phyloP scores from a whole-genome alignment of 257 asterid species.

The Salvia rosmarinus region DNA sequence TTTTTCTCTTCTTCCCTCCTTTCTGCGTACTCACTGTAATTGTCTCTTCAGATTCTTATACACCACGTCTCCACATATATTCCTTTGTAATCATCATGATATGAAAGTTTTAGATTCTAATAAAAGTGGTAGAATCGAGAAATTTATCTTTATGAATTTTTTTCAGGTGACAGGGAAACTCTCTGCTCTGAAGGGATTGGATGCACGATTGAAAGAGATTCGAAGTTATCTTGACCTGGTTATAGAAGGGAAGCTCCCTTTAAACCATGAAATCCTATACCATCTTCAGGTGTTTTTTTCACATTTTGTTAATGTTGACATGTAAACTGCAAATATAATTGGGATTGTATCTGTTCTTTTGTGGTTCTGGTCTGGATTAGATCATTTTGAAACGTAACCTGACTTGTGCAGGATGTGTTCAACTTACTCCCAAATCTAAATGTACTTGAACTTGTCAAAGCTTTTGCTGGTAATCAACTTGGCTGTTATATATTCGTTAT shows the following conservation, averaged over 20 bases:
- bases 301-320: background rate
- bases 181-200: constrained; percentile 92
- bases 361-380: background rate
- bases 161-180: constrained; percentile 92
- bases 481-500: background rate
- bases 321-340: background rate
- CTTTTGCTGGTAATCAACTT: constrained; percentile 70
- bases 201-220: constrained; percentile 87
- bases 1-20: constrained; percentile 8
- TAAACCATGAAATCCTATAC: constrained; percentile 92
- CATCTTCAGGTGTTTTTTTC: constrained; percentile 75
- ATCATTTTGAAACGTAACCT: constrained; percentile 9
- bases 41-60: background rate
- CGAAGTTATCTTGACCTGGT: constrained; percentile 83
- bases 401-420: constrained; percentile 75
- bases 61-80: too few species aligned
- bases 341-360: background rate
- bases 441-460: constrained; percentile 74
- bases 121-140: constrained; percentile 7
- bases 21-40: background rate
- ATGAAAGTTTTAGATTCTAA: constrained; percentile 11
- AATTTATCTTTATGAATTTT: background rate
- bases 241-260: constrained; percentile 84
- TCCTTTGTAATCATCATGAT: background rate
- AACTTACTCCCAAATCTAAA: constrained; percentile 90